phyloP scores from a whole-genome alignment of 2,329 filamentous ascomycete species.

The Fusarium nelsonii region DNA sequence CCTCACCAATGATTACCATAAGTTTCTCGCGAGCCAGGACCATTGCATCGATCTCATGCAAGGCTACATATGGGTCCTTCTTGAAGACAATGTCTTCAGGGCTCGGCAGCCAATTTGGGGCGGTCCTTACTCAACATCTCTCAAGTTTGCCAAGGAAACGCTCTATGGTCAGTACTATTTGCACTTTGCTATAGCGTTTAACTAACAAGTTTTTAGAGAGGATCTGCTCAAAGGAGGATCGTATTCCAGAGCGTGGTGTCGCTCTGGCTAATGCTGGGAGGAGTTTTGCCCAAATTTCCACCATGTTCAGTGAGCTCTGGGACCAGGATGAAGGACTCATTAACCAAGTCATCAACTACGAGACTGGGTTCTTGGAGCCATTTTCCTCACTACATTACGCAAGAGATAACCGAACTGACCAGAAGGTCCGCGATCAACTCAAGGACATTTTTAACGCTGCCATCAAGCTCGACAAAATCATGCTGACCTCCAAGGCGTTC shows the following conservation, averaged over 20 bases:
- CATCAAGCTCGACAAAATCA: slow-evolving; percentile 18
- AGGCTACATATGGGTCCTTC: slow-evolving; percentile 12
- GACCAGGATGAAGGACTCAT: not conserved
- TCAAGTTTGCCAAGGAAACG: rapidly evolving
- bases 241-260: too few species aligned
- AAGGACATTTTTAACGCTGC: not conserved
- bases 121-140: rapidly evolving
- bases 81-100: not conserved
- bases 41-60: not conserved
- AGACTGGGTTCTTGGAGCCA: too few species aligned
- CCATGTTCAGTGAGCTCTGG: not conserved
- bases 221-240: too few species aligned
- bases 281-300: slow-evolving; percentile 28
- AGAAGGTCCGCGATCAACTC: not conserved
- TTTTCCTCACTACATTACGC: rapidly evolving
- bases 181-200: too few species aligned
- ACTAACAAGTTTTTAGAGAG: too few species aligned
- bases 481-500: slow-evolving; percentile 26
- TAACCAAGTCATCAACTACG: too few species aligned
- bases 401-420: rapidly evolving
- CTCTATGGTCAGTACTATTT: slow-evolving; percentile 10
- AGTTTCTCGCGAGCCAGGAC: not conserved
- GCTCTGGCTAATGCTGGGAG: not conserved
- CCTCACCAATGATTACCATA: rapidly evolving
- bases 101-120: not conserved